phyloP scores from a whole-genome alignment of 768 basidiomycete genomes.

The Serendipita sp. region DNA sequence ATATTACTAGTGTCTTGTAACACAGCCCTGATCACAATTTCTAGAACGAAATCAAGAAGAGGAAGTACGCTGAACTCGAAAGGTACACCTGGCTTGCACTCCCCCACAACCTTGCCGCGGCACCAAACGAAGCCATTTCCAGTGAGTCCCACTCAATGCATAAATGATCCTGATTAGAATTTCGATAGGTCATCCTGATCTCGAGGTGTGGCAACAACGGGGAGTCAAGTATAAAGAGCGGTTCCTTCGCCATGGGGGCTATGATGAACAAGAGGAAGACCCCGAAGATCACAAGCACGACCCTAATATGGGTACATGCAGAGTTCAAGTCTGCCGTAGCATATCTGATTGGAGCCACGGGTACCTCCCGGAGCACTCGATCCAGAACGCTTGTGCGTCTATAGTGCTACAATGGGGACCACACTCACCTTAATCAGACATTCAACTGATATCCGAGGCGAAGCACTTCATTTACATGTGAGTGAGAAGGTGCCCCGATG shows the following conservation, averaged over 20 bases:
- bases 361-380: conserved; percentile 73
- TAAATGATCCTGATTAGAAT: background rate
- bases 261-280: conserved; percentile 13
- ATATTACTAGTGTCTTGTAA: background rate
- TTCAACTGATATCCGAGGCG: conserved; percentile 64
- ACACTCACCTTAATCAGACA: conserved; percentile 28
- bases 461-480: conserved; percentile 88
- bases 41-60: conserved; percentile 64
- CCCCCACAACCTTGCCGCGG: conserved; percentile 46
- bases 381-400: conserved; percentile 79
- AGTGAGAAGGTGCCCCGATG: conserved; percentile 15
- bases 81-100: conserved; percentile 56
- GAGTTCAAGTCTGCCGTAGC: conserved; percentile 69
- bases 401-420: background rate
- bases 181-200: conserved; percentile 43
- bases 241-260: background rate
- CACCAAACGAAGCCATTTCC: conserved; percentile 50
- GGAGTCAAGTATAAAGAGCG: conserved; percentile 13
- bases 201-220: conserved; percentile 40
- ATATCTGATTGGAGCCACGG: conserved; percentile 93
- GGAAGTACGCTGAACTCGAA: conserved; percentile 26
- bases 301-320: conserved; percentile 31
- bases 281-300: conserved; percentile 29
- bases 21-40: background rate
- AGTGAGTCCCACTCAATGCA: conserved; percentile 22